Conservation (phyloP, 192 early-diverging fungal genomes). For the Linnemannia schmuckeri region DNA sequence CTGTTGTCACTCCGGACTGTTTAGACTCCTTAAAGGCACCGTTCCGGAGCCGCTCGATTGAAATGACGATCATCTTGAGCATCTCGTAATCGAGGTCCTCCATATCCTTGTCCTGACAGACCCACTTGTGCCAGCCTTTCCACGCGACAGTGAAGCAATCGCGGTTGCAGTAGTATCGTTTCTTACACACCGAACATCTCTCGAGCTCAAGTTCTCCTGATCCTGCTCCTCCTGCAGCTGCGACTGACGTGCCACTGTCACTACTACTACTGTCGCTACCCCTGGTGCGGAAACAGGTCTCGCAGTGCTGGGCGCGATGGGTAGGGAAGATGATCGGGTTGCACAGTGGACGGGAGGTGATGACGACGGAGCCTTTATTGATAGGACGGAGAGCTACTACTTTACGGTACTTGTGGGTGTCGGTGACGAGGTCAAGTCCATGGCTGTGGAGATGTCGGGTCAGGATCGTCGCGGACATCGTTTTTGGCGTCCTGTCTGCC, state of each 20-base stretch:
- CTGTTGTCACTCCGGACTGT: not conserved
- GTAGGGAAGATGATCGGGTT: constrained; percentile 58
- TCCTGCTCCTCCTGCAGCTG: not conserved
- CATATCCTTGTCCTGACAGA: constrained; percentile 38
- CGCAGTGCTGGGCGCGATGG: constrained; percentile 33
- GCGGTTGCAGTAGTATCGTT: constrained; percentile 41
- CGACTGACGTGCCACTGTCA: not conserved
- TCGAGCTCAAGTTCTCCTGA: constrained; percentile 17
- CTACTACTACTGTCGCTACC: not conserved
- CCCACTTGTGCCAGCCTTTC: constrained; percentile 55
- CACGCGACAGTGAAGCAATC: constrained; percentile 46
- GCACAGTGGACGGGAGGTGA: constrained; percentile 56
- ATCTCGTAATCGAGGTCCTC: constrained; percentile 60
- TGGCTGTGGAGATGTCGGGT: constrained; percentile 29
- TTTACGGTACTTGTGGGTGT: constrained; percentile 40
- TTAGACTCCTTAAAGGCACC: constrained; percentile 14
- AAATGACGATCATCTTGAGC: constrained; percentile 61
- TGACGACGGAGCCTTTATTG: constrained; percentile 49
- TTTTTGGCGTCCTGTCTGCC: not conserved
- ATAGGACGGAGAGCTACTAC: constrained; percentile 45
- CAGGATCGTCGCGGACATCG: constrained; percentile 2
- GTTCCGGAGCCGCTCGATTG: constrained; percentile 54
- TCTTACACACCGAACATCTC: constrained; percentile 54
- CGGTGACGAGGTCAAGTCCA: constrained; percentile 40
- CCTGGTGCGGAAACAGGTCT: constrained; percentile 22